Percentiles rank a stretch among this genome's conserved stretches.
Evolutionary conservation across 2,329 filamentous ascomycete genomes (phyloP).

Genomic region (Phoma sp.): DNA sequence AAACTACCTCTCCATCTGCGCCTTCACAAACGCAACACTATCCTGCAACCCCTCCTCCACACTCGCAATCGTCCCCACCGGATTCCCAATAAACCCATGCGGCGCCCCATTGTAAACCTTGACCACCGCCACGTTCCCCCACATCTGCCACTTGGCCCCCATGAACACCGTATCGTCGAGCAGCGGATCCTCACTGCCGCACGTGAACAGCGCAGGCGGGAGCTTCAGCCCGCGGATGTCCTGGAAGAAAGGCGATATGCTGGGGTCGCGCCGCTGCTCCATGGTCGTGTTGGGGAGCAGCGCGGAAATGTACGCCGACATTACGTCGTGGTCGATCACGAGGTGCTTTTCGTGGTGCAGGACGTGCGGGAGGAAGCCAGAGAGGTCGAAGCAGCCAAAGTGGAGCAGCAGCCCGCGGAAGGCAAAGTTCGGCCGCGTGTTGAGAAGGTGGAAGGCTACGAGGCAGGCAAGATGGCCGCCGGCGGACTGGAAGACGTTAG

Average conservation of each 20-base stretch:
- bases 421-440: slow-evolving; percentile 44
- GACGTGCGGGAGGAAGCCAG: slow-evolving; percentile 51
- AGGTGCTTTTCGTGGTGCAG: slow-evolving; percentile 48
- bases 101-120: slow-evolving; percentile 62
- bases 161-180: slow-evolving; percentile 62
- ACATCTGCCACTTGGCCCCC: slow-evolving; percentile 61
- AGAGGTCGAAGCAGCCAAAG: slow-evolving; percentile 61
- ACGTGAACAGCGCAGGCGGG: slow-evolving; percentile 62
- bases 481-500: slow-evolving; percentile 48
- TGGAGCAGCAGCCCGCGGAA: slow-evolving; percentile 60
- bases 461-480: slow-evolving; percentile 59
- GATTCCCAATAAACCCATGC: slow-evolving; percentile 60
- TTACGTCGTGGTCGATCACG: slow-evolving; percentile 56
- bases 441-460: slow-evolving; percentile 57
- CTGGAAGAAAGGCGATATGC: slow-evolving; percentile 59
- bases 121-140: slow-evolving; percentile 57
- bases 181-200: slow-evolving; percentile 61
- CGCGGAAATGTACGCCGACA: slow-evolving; percentile 55
- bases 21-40: slow-evolving; percentile 49
- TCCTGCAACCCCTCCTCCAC: slow-evolving; percentile 50
- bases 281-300: slow-evolving; percentile 53
- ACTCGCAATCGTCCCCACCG: slow-evolving; percentile 43
- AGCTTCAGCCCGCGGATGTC: slow-evolving; percentile 50
- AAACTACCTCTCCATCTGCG: slow-evolving; percentile 24
- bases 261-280: slow-evolving; percentile 53